These are phyloP conservation scores for Populus deltoides DNA, from an alignment of 345 rosid species.

Conservation along the genomic window DNA sequence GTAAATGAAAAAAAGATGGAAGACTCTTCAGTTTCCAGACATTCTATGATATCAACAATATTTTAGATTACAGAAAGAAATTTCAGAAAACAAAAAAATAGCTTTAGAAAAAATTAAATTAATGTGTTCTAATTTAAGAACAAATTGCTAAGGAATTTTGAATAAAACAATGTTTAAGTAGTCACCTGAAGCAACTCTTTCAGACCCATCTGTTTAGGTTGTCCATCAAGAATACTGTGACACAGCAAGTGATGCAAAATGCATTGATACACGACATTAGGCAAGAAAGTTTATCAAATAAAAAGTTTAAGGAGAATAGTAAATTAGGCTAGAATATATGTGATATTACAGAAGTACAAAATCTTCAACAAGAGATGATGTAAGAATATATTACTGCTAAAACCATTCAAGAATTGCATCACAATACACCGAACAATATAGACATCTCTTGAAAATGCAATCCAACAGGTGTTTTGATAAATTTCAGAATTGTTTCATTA, in stretches of 20 bases:
- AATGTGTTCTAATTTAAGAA: not conserved
- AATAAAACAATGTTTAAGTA: not conserved
- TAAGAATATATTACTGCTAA: not conserved
- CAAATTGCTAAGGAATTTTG: too few species aligned
- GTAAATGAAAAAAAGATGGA: constrained; percentile 5
- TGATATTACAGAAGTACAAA: too few species aligned
- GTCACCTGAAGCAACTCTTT: constrained; percentile 87
- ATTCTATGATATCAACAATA: not conserved
- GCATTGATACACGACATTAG: not conserved
- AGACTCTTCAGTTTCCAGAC: not conserved
- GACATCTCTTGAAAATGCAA: too few species aligned
- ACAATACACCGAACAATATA: too few species aligned
- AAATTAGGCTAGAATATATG: too few species aligned
- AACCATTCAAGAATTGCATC: not conserved
- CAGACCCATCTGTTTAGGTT: constrained; percentile 88
- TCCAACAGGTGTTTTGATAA: too few species aligned
- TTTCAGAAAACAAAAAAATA: not conserved
- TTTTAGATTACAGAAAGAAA: not conserved
- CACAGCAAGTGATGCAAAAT: constrained; percentile 8
- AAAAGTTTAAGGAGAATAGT: not conserved
- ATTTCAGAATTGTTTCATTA: too few species aligned
- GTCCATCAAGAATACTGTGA: constrained; percentile 76
- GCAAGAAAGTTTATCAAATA: not conserved
- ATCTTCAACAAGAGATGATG: not conserved
- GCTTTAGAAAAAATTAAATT: too few species aligned